A percentile compares a stretch with the other conserved stretches of the same genome.
These are phyloP conservation scores for Nannizzia gypsea DNA, from an alignment of 2,329 filamentous ascomycete species.

Conservation along the genomic window DNA sequence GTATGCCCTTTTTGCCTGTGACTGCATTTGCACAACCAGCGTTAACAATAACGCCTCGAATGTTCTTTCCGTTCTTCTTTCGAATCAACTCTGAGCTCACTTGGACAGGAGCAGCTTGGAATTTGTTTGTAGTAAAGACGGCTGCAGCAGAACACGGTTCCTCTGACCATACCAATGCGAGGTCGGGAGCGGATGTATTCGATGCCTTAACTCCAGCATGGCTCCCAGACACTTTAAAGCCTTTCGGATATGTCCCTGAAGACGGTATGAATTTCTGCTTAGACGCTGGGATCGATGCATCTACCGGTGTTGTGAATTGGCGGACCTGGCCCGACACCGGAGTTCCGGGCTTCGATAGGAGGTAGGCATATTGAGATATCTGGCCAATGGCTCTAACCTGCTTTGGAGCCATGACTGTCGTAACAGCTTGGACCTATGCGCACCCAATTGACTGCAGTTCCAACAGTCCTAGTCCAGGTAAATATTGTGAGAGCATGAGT, in stretches of 20 bases:
- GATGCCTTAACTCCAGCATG: constrained; percentile 88
- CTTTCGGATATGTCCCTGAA: constrained; percentile 75
- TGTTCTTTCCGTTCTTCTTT: constrained; percentile 52
- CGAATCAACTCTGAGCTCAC: constrained; percentile 64
- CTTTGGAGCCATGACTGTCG: not conserved
- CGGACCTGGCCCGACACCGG: constrained; percentile 25
- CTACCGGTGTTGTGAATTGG: constrained; percentile 35
- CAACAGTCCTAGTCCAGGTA: not conserved
- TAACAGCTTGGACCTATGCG: not conserved
- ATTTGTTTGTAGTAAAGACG: constrained; percentile 96
- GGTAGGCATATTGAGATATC: not conserved
- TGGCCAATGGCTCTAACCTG: not conserved
- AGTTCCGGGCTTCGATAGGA: not conserved
- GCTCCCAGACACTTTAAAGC: constrained; percentile 75
- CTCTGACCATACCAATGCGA: constrained; percentile 80
- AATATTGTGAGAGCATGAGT: not conserved
- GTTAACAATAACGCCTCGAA: constrained; percentile 80
- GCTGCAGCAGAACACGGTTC: constrained; percentile 75
- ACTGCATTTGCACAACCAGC: constrained; percentile 96
- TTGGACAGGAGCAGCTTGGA: constrained; percentile 89
- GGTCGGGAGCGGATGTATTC: constrained; percentile 83
- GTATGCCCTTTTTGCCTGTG: constrained; percentile 75
- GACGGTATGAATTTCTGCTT: constrained; percentile 88
- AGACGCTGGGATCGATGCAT: constrained; percentile 52
- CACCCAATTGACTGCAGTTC: not conserved